Evolutionary conservation across 2,329 filamentous ascomycete genomes (phyloP).

Genomic region (Penicillium sumatraense): DNA sequence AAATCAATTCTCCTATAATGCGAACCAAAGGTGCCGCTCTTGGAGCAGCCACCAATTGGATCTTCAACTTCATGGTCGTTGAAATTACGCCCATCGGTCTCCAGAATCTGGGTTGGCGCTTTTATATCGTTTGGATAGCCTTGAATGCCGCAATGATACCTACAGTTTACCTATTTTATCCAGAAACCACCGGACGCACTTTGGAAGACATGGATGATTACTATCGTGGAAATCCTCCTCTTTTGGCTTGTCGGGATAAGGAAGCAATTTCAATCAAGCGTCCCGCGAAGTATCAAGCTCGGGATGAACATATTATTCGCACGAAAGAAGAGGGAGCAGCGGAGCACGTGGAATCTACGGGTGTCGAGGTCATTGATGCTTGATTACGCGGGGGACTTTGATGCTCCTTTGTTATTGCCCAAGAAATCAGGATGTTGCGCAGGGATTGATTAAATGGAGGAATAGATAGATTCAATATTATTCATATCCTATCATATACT

Average conservation of each 20-base stretch:
- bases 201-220: slow-evolving; percentile 19
- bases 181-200: slow-evolving; percentile 11
- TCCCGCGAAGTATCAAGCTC: slow-evolving; percentile 2
- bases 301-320: slow-evolving; percentile 13
- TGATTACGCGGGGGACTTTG: too few species aligned
- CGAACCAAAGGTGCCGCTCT: slow-evolving; percentile 20
- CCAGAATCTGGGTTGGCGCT: slow-evolving; percentile 42
- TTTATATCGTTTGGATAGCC: slow-evolving; percentile 34
- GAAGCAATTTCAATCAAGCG: slow-evolving; percentile 14
- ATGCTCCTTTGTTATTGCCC: not conserved
- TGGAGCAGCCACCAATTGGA: slow-evolving; percentile 17
- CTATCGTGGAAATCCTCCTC: slow-evolving; percentile 13
- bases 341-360: slow-evolving; percentile 6
- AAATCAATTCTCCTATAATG: slow-evolving; percentile 41
- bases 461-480: too few species aligned
- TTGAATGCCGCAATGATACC: slow-evolving; percentile 14
- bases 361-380: not conserved
- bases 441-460: too few species aligned
- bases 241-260: slow-evolving; percentile 12
- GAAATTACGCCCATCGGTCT: slow-evolving; percentile 52
- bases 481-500: too few species aligned
- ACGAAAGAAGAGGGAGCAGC: slow-evolving; percentile 7
- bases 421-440: not conserved
- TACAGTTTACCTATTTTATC: slow-evolving; percentile 13
- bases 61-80: slow-evolving; percentile 37